phyloP scores from a whole-genome alignment of 75 land plant species.

The Selaginella moellendorffii region DNA sequence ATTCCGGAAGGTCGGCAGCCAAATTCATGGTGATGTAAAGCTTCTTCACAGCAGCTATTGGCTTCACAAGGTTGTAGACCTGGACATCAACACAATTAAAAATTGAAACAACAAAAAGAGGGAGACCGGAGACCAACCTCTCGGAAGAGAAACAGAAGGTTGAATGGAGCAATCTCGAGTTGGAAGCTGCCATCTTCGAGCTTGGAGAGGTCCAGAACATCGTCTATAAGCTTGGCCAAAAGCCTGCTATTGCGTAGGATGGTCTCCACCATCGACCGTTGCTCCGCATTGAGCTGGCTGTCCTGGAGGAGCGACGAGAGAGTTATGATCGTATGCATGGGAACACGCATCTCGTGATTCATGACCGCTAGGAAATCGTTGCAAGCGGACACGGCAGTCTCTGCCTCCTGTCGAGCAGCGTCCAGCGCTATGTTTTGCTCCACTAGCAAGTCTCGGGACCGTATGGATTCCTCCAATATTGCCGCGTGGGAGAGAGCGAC shows the following conservation, averaged over 20 bases:
- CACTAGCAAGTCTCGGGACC: slow-evolving; percentile 60
- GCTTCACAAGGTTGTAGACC: slow-evolving; percentile 69
- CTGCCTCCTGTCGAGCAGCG: slow-evolving; percentile 67
- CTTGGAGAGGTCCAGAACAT: background rate
- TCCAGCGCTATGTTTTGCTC: slow-evolving; percentile 82
- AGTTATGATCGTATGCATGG: slow-evolving; percentile 82
- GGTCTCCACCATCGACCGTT: background rate
- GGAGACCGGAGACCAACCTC: background rate
- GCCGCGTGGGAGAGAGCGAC: slow-evolving; percentile 97
- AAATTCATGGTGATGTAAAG: slow-evolving; percentile 34
- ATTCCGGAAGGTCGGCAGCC: slow-evolving; percentile 30
- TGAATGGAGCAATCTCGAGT: background rate
- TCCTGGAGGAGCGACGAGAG: slow-evolving; percentile 52
- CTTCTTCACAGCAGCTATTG: slow-evolving; percentile 72
- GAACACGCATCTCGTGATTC: slow-evolving; percentile 97
- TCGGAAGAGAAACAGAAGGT: background rate
- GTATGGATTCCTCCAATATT: slow-evolving; percentile 81
- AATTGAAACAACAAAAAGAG: background rate
- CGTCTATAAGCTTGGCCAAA: background rate
- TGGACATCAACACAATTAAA: slow-evolving; percentile 12
- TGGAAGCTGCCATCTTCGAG: background rate
- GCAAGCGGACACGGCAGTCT: slow-evolving; percentile 70
- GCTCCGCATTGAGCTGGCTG: background rate
- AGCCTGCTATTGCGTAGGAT: background rate
- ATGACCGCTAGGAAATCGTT: slow-evolving; percentile 93